Evolutionary conservation across 164 flowering plant genomes (phyloP), one percentile per base, ranked within the genome.

Genomic region (Nelumbo lutea): DNA sequence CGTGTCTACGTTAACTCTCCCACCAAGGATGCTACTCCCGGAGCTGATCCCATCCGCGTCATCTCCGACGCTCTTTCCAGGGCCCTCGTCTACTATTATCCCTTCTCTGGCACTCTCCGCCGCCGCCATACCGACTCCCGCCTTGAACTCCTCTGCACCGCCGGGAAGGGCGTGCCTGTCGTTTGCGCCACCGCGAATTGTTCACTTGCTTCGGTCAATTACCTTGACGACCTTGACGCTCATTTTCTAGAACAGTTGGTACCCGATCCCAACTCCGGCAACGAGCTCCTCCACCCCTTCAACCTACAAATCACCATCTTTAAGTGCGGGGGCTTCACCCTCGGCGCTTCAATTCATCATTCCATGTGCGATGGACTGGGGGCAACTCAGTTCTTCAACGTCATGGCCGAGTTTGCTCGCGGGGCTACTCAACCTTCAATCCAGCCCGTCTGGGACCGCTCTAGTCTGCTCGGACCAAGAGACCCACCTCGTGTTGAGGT

Each of bases 371-470:
- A n/a, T n/a, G n/a, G n/a, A n/a, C 88, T n/a, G n/a, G n/a, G n/a
- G n/a, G n/a, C n/a, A n/a, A n/a, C n/a, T n/a, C n/a, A n/a, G n/a
- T n/a, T n/a, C 45, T 86, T 90, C 68, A 82, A 73, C 10, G 77
- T 76, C 0, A 70, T 85, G 87, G 93, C 88, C 1, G 90, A 82
- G 81, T 46, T 84, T 27, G 87, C 91, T 14, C 85, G 90, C 2
- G 93, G 91, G 64, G 77, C 75, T 67, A 64, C 52, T 27, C 74
- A 67, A 72, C 14, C 73, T 0, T 67, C 79, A 11, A 68, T 80
- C 1, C 76, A 80, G 38, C 92, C 88, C 52, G 85, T 86, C 1
- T 90, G 92, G 96, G 85, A 88, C 47, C 78, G 96, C 59, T 63
- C 61, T 45, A 50, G 40, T 6, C 60, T 87, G 77, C 74, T 90